Base-by-base conservation (phyloP, 139 green algal species). In the Coelastrella sp. region DNA sequence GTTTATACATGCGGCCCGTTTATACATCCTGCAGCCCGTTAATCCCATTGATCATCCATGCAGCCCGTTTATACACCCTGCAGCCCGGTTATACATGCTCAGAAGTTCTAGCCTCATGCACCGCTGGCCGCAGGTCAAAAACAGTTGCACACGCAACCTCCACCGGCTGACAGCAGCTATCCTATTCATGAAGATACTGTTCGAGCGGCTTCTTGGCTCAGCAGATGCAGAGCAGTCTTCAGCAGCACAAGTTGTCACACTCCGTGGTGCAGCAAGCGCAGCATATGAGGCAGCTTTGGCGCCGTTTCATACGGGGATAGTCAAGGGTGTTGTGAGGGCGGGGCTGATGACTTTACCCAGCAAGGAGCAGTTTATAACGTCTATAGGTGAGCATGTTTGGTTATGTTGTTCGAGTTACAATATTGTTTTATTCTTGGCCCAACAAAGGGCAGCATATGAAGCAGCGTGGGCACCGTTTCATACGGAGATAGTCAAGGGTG, bases 341-440 rank as follows among this genome's bases (percentile, higher is more conserved):
- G 93, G 93, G 86, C 94, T 97, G 92, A 89, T 95, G 77, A 94
- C 92, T n/a, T 85, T 96, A 68, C 95, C 95, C 16, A 92, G 81
- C 47, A 80, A 92, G 8, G 93, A 95, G 59, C 47, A 84, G 47
- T 97, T 97, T 84, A 74, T 97, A 16, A 20, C 83, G 6, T 93
- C 87, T 65, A 94, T 96, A 60, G 93, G 93, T 56, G 92, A 96
- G 86, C 14, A 14, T 47, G 32, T 47, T 47, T 47, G 16, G 16
- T 11, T 20, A 7, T 14, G 92, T 82, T 19, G 10, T 22, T 47
- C 32, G 32, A 47, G 32, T 47, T 47, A 1, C 32, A 47, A 47
- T 47, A 1, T 47, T 47, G 32, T 47, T 1, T 47, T 47, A 13
- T 47, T 47, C 32, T 47, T 47, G 32, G 32, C 32, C 32, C 32